Base-by-base conservation (phyloP, 202 grass and related monocot genomes). In the Schoenoplectus tabernaemontani region DNA sequence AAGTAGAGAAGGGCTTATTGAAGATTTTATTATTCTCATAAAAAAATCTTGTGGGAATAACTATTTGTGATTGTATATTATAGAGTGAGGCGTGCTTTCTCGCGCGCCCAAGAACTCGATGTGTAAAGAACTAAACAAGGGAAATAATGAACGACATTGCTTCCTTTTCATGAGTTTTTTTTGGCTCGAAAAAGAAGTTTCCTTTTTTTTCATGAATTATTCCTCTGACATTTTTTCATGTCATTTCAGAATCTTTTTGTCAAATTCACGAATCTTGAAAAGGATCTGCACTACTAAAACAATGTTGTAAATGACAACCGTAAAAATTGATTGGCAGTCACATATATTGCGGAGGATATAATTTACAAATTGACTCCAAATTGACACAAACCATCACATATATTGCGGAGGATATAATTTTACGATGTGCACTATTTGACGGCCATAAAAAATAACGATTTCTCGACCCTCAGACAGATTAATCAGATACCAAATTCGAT, bases 11-110 rank as follows among this genome's bases (percentile, higher is more conserved):
- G 48, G 48, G 30, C 36, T 76, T 20, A 23, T 57, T 64, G 30
- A 17, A 56, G 71, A 76, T 10, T 66, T 17, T 60, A 50, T 16
- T 59, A 34, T 81, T 65, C n/a, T 64, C 42, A 81, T 47, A 28
- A 28, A 16, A 66, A 60, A 66, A 66, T 54, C 66, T 81, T 81
- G 16, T 53, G 59, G 41, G 24, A 15, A 17, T 79, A 79, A 76
- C 42, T 38, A 79, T 79, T 79, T 46, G 77, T 37, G 72, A 15
- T 16, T 80, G 78, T 80, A 80, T 65, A 80, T 66, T 81, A 37
- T 38, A 81, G 59, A 62, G 37, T 66, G 76, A 53, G 78, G 60
- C 78, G 59, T 81, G 78, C 42, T 67, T 64, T 81, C 59, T 80
- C 28, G 28, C 28, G 28, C 78, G 78, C 59, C 78, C 41, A 63